These are phyloP conservation scores for Globisporangium carolinianum DNA, from an alignment of 352 stramenopile species.

Conservation along the genomic window DNA sequence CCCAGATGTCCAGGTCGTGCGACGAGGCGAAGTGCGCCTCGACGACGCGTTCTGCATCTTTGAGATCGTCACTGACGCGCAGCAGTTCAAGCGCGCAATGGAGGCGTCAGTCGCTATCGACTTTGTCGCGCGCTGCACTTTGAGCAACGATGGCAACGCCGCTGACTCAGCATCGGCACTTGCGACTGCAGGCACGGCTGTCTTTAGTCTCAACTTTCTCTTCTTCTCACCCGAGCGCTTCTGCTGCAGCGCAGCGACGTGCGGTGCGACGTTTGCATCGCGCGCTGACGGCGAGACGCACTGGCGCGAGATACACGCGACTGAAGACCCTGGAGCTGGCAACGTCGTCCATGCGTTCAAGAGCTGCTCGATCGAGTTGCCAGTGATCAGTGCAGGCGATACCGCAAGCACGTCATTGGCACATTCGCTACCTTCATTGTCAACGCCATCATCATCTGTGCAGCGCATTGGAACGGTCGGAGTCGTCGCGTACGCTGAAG, in stretches of 20 bases:
- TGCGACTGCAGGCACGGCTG: slow-evolving; percentile 16
- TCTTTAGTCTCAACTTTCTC: slow-evolving; percentile 74
- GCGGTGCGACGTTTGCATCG: slow-evolving; percentile 26
- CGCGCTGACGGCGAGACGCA: slow-evolving; percentile 23
- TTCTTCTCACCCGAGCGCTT: slow-evolving; percentile 52
- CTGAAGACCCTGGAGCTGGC: neutral
- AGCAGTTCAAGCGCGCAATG: slow-evolving; percentile 41
- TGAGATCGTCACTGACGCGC: slow-evolving; percentile 25
- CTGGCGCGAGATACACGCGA: slow-evolving; percentile 26
- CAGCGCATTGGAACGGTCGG: slow-evolving; percentile 20
- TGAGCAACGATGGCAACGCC: neutral
- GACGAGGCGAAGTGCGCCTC: slow-evolving; percentile 27
- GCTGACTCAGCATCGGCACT: neutral
- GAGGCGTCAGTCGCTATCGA: slow-evolving; percentile 35
- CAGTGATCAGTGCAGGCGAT: slow-evolving; percentile 20
- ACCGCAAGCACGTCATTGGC: neutral
- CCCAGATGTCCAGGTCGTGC: slow-evolving; percentile 22
- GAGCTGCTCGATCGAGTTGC: slow-evolving; percentile 58
- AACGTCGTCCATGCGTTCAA: slow-evolving; percentile 18
- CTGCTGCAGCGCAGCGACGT: slow-evolving; percentile 30
- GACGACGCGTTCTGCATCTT: slow-evolving; percentile 39
- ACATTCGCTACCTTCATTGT: no score
- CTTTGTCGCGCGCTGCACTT: slow-evolving; percentile 6
- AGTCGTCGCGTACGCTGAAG: slow-evolving; percentile 33
- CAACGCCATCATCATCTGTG: neutral